A percentile compares a stretch with the other conserved stretches of the same genome.
phyloP scores from a whole-genome alignment of 306 rosid genomes.

The Quercus robur region DNA sequence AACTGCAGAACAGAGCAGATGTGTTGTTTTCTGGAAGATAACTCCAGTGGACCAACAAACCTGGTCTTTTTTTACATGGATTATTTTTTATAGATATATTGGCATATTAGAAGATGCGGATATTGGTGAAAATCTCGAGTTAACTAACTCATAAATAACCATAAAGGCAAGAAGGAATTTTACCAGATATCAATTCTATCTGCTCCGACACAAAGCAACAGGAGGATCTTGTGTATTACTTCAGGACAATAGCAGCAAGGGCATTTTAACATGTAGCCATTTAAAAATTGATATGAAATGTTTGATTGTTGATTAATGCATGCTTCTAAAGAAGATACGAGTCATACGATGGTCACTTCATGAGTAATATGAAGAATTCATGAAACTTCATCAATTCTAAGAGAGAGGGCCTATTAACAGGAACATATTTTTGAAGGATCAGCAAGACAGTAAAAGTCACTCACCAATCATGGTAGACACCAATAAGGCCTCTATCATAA shows the following conservation, averaged over 20 bases:
- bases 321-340: background rate
- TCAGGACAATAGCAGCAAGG: background rate
- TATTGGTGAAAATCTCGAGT: background rate
- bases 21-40: background rate
- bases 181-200: background rate
- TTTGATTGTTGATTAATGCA: background rate
- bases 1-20: background rate
- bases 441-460: conserved; percentile 22
- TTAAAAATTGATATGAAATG: background rate
- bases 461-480: conserved; percentile 94
- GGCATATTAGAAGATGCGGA: background rate
- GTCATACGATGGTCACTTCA: background rate
- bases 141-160: background rate
- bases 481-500: conserved; percentile 89
- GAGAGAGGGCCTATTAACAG: background rate
- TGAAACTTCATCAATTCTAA: background rate
- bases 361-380: background rate
- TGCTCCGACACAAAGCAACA: background rate
- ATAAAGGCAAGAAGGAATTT: background rate
- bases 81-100: background rate
- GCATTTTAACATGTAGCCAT: background rate
- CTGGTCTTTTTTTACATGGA: background rate
- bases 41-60: background rate
- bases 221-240: background rate
- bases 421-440: background rate